Evolutionary conservation across 208 protist species (phyloP).

Genomic region (Spongospora subterranea): DNA sequence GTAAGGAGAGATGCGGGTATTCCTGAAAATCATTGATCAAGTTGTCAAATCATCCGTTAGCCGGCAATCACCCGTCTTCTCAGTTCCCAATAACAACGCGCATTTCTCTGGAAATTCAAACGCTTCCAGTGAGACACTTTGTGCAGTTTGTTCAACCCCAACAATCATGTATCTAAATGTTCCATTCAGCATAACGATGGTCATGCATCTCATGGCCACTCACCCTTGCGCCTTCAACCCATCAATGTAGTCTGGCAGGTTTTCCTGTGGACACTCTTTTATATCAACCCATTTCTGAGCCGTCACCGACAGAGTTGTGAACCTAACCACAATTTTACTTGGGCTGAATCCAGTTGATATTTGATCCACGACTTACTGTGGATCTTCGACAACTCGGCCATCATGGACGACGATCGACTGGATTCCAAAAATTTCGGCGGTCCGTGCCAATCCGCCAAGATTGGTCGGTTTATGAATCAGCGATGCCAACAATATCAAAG

Average conservation of each 20-base stretch:
- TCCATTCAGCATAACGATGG: too few species aligned
- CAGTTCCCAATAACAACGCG: constrained; percentile 1
- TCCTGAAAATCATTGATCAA: background rate
- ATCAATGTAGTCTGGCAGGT: background rate
- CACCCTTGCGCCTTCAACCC: background rate
- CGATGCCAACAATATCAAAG: background rate
- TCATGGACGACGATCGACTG: background rate
- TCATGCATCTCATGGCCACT: too few species aligned
- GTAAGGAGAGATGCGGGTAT: background rate
- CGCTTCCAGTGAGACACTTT: constrained; percentile 20
- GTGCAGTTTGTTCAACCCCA: constrained; percentile 18
- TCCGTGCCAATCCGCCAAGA: constrained; percentile 28
- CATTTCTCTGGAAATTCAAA: constrained; percentile 12
- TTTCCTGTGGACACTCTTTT: background rate
- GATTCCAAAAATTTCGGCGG: constrained; percentile 5
- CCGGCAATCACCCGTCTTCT: background rate
- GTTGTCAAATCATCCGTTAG: too few species aligned
- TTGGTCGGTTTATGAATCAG: constrained; percentile 37
- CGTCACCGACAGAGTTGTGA: constrained; percentile 31
- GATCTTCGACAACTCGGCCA: background rate
- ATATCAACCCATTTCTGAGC: constrained; percentile 32
- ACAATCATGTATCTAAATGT: too few species aligned
- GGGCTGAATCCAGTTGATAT: too few species aligned
- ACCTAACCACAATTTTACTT: too few species aligned
- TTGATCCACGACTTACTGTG: too few species aligned